Evolutionary conservation across 163 green algal species (phyloP).

Genomic region (Chlamydomonas reinhardtii): DNA sequence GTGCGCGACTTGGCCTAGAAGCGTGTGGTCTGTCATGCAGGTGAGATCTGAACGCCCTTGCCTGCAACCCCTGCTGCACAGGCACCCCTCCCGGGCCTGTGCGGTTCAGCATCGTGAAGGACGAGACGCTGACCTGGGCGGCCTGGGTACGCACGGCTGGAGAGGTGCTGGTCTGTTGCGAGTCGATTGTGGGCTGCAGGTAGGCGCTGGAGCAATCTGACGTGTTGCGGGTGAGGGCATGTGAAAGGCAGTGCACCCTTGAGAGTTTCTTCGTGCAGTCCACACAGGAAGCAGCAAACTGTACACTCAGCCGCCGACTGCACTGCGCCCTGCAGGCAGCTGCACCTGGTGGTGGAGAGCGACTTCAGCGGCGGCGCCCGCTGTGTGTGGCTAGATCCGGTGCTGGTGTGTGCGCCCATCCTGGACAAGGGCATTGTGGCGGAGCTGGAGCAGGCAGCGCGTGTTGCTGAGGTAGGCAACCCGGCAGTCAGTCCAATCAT

Average conservation of each 20-base stretch:
- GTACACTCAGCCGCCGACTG: too few species aligned
- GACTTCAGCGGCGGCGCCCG: slow-evolving; percentile 53
- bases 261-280: too few species aligned
- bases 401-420: slow-evolving; percentile 36
- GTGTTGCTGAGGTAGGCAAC: neutral
- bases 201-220: neutral
- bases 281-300: too few species aligned
- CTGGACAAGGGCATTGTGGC: neutral
- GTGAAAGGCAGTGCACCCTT: too few species aligned
- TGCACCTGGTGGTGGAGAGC: slow-evolving; percentile 57
- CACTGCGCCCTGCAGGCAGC: neutral
- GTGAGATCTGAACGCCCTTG: too few species aligned
- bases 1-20: too few species aligned
- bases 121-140: slow-evolving; percentile 40
- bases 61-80: neutral
- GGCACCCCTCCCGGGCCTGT: slow-evolving; percentile 49
- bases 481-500: too few species aligned
- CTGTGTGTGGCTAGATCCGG: slow-evolving; percentile 58
- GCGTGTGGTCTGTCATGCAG: too few species aligned
- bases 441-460: neutral
- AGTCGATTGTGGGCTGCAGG: slow-evolving; percentile 27
- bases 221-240: too few species aligned
- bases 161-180: slow-evolving; percentile 24
- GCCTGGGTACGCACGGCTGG: slow-evolving; percentile 2
- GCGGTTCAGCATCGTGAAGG: slow-evolving; percentile 51